These are phyloP conservation scores for Fusarium brachygibbosum DNA, from an alignment of 2,329 filamentous ascomycete species.

Conservation along the genomic window DNA sequence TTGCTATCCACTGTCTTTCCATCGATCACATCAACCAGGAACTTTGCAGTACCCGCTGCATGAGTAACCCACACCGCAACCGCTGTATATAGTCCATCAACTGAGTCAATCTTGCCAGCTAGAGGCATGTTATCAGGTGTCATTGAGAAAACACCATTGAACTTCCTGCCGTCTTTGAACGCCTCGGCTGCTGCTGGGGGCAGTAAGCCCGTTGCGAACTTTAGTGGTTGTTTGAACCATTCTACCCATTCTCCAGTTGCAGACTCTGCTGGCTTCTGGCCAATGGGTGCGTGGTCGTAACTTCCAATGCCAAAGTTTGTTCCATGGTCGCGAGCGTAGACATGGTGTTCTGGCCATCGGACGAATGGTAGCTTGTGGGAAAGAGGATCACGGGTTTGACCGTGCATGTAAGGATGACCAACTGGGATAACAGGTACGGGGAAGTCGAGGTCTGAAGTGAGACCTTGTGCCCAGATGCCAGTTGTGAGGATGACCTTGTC, in stretches of 20 bases:
- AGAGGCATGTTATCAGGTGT: slow-evolving; percentile 48
- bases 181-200: slow-evolving; percentile 19
- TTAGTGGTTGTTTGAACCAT: slow-evolving; percentile 35
- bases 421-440: slow-evolving; percentile 44
- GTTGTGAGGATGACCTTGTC: slow-evolving; percentile 45
- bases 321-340: slow-evolving; percentile 45
- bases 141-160: slow-evolving; percentile 48
- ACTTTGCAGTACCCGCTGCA: slow-evolving; percentile 37
- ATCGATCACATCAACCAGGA: slow-evolving; percentile 30
- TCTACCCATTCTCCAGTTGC: slow-evolving; percentile 39
- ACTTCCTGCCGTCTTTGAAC: slow-evolving; percentile 22
- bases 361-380: slow-evolving; percentile 26
- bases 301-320: slow-evolving; percentile 40
- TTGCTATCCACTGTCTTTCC: slow-evolving; percentile 20
- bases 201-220: slow-evolving; percentile 20
- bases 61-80: slow-evolving; percentile 46
- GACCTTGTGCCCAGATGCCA: slow-evolving; percentile 44
- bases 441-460: slow-evolving; percentile 25
- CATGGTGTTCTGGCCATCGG: slow-evolving; percentile 44
- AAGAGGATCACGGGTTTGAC: not conserved
- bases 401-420: slow-evolving; percentile 44
- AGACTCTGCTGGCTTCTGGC: slow-evolving; percentile 14
- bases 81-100: slow-evolving; percentile 28
- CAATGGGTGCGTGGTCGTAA: slow-evolving; percentile 40
- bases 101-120: slow-evolving; percentile 19